Evolutionary conservation across 108 stramenopile species (phyloP), one percentile per base, ranked within the genome.

Genomic region (Cyclotella choctawhatcheeana): DNA sequence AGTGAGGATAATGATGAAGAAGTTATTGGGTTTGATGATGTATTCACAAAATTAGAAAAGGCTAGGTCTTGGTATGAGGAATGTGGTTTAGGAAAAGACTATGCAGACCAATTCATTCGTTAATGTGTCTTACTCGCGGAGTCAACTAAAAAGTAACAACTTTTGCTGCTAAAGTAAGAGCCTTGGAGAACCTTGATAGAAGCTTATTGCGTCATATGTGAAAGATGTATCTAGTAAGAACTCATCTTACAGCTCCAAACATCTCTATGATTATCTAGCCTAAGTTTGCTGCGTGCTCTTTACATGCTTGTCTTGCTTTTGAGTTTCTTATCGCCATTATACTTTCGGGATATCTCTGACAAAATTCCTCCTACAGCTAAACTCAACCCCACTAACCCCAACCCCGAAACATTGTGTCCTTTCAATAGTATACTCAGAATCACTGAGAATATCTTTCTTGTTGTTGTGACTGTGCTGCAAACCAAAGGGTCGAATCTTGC

Each of bases 401-500:
- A 63, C 30, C 26, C 31, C 45, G 67, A 79, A 18, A 96, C 52
- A 17, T 53, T 26, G 80, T 96, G 91, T 14, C 89, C 93, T 53
- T 93, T 89, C 54, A 83, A 62, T 21, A 91, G 58, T 24, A 93
- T 82, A 53, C 89, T 90, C 58, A 93, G 74, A 7, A 98, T 37
- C 21, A 98, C 92, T 0, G 93, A 89, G 60, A 97, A 91, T 58
- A 98, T 95, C 74, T 98, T 98, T 59, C 97, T 85, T 12, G 96
- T 96, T 3, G 97, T 98, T 21, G 97, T 98, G 31, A 98, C 85
- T 4, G 97, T 98, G 24, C 94, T 89, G 74, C 91, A 93, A 43
- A 92, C 88, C 34, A 97, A 76, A 0, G 97, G 90, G 75, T 95
- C 96, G 70, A 97, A 97, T 56, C 82, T 50, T 29, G 87, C 79